phyloP scores from a whole-genome alignment of 2,329 filamentous ascomycete species.

The Dothiorella sarmentorum region DNA sequence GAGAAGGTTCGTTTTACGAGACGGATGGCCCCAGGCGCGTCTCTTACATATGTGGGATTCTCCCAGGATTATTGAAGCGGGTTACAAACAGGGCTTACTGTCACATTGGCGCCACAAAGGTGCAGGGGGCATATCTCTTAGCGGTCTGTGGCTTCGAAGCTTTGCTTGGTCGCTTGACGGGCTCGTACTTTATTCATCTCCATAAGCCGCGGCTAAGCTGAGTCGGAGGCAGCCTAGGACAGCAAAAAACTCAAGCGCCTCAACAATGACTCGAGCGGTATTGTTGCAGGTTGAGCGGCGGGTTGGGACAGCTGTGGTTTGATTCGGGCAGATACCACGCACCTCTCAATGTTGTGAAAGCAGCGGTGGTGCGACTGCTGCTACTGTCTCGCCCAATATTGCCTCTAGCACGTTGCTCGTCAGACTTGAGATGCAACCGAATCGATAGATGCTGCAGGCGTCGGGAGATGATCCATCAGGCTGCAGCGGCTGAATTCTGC shows the following conservation, averaged over 20 bases:
- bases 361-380: not conserved
- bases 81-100: conserved; percentile 10
- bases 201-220: conserved; percentile 14
- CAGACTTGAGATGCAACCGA: conserved; percentile 11
- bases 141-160: conserved; percentile 11
- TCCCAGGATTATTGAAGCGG: conserved; percentile 13
- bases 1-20: not conserved
- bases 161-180: conserved; percentile 13
- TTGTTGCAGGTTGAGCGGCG: not conserved
- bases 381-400: not conserved
- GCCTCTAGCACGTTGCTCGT: conserved; percentile 5
- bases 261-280: not conserved
- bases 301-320: conserved; percentile 1
- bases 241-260: not conserved
- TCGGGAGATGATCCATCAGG: conserved; percentile 4
- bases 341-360: not conserved
- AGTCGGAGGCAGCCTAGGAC: not conserved
- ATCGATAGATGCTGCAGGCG: conserved; percentile 12
- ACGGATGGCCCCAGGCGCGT: not conserved
- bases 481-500: conserved; percentile 6
- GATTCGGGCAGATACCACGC: not conserved
- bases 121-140: conserved; percentile 15
- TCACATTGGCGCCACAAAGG: conserved; percentile 8
- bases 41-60: conserved; percentile 15
- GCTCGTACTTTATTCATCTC: conserved; percentile 9